These are phyloP conservation scores for Cryptosporidium xiaoi DNA, from an alignment of 169 alveolate genomes.

Conservation along the genomic window DNA sequence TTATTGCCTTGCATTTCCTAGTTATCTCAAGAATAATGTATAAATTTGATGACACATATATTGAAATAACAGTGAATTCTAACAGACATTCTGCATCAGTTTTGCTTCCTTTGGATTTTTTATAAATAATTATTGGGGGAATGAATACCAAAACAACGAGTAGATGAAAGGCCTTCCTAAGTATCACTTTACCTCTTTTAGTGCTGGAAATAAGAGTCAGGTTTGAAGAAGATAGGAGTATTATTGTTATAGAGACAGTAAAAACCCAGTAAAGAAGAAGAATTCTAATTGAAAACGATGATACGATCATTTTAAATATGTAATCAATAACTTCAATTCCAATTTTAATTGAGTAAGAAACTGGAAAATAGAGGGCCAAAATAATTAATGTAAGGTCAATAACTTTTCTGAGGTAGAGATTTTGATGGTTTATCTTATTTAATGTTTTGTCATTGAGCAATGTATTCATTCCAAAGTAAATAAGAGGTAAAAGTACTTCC, in stretches of 20 bases:
- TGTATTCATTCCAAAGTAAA: not conserved
- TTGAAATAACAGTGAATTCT: constrained; percentile 28
- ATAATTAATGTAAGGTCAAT: not conserved
- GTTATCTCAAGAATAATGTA: constrained; percentile 21
- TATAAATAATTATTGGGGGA: constrained; percentile 35
- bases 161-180: constrained; percentile 38
- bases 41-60: not conserved
- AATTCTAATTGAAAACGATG: not conserved
- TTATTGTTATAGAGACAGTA: not conserved
- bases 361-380: not conserved
- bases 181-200: constrained; percentile 3
- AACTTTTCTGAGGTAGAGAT: not conserved
- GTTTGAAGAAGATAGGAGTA: not conserved
- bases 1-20: constrained; percentile 19
- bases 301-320: not conserved
- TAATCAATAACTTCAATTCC: not conserved
- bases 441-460: not conserved
- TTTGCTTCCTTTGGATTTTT: not conserved
- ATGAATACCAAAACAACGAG: constrained; percentile 22
- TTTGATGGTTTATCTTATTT: not conserved
- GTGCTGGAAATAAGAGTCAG: not conserved
- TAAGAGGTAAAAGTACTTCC: constrained; percentile 20
- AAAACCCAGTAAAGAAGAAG: constrained; percentile 35
- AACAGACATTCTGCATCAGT: not conserved
- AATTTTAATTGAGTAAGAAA: not conserved